phyloP scores from a whole-genome alignment of 768 basidiomycete species.

The Floccularia luteovirens region DNA sequence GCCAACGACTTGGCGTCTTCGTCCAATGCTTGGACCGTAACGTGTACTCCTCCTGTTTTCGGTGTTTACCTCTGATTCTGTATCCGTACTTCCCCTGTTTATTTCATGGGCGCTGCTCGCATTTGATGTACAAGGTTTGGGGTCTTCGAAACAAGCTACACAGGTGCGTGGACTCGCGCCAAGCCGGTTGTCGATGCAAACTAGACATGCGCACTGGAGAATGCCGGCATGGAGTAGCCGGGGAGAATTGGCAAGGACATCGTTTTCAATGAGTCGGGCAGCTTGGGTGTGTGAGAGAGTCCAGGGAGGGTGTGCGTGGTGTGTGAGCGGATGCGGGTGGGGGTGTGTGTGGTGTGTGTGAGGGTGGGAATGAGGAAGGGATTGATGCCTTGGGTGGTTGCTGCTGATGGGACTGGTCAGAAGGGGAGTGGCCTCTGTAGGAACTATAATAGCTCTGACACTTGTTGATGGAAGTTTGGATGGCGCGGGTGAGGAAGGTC shows the following conservation, averaged over 20 bases:
- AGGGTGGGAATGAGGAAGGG: constrained; percentile 6
- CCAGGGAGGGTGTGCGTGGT: background rate
- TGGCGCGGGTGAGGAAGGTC: constrained; percentile 11
- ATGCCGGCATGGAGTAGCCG: background rate
- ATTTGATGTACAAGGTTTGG: no score
- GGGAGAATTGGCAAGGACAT: constrained; percentile 2
- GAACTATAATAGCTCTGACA: constrained; percentile 3
- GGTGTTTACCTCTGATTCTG: constrained; percentile 10
- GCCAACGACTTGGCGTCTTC: constrained; percentile 63
- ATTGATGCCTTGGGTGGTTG: background rate
- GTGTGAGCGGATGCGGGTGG: constrained; percentile 7
- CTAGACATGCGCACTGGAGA: background rate
- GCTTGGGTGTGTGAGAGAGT: background rate
- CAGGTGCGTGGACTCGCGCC: background rate
- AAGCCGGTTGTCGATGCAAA: no score
- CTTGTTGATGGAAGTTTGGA: background rate
- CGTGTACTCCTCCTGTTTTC: constrained; percentile 8
- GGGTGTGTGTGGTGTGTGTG: constrained; percentile 7
- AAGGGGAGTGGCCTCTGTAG: constrained; percentile 1
- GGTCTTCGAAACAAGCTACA: no score
- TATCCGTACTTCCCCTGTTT: constrained; percentile 1
- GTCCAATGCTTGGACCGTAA: constrained; percentile 30
- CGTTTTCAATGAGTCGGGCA: background rate
- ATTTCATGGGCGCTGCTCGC: background rate
- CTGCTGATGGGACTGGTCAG: background rate